These are phyloP conservation scores for Tinospora cordifolia DNA, from an alignment of 164 flowering plant species.

Conservation along the genomic window DNA sequence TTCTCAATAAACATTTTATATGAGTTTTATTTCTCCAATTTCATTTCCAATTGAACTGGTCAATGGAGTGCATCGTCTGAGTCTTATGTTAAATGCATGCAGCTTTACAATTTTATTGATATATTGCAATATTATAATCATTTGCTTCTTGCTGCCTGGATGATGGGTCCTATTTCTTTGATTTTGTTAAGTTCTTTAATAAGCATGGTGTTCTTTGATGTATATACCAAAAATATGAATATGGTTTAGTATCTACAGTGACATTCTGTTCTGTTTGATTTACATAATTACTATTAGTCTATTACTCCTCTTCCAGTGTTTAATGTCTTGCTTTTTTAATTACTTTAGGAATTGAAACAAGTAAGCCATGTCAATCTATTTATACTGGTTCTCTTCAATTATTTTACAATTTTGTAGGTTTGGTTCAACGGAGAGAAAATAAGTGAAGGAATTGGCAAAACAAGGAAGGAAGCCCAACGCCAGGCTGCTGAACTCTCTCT, in stretches of 20 bases:
- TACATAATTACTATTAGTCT: not conserved
- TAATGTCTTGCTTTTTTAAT: not conserved
- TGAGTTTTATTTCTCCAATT: too few species aligned
- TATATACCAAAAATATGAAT: not conserved
- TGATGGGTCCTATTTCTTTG: not conserved
- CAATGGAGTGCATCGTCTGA: too few species aligned
- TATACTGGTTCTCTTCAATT: constrained; percentile 1
- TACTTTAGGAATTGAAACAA: not conserved
- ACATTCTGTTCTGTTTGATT: not conserved
- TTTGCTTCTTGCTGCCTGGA: not conserved
- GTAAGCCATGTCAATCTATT: not conserved
- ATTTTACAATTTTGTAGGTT: constrained; percentile 38
- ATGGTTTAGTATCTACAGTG: not conserved
- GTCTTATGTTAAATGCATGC: not conserved
- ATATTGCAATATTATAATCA: not conserved
- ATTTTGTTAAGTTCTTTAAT: not conserved
- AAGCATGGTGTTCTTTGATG: not conserved
- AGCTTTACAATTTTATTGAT: not conserved
- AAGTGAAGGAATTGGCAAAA: constrained; percentile 75
- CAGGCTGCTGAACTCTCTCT: constrained; percentile 79
- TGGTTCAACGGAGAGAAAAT: constrained; percentile 80
- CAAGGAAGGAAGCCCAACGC: constrained; percentile 78
- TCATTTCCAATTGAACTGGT: too few species aligned
- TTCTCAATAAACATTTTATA: too few species aligned
- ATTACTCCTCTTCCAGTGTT: not conserved